Evolutionary conservation across 805 yeast species (phyloP), one percentile per base, ranked within the genome.

Genomic region (Barnettozyma sucrosica): DNA sequence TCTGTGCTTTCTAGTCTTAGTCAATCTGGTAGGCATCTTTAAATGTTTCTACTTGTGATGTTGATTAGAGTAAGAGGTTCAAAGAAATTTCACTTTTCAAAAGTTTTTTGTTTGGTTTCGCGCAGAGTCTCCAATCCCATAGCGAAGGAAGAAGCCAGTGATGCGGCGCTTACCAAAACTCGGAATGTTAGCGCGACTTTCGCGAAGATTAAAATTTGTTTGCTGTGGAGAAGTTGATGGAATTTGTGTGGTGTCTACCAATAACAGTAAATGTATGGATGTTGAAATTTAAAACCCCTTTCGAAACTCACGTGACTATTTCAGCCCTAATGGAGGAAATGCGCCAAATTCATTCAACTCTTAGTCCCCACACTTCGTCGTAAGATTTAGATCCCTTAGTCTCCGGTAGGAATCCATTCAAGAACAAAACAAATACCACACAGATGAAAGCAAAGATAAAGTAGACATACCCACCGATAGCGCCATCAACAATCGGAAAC

Each of bases 1-100:
- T 87, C 99, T 89, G 86, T 89, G 97, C 83, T 93, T 93, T 87
- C 99, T 89, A 79, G 98, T 93, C 79, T 93, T 90, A 71, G 95
- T 86, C 73, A 88, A 84, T 88, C 98, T 89, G 83, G 97, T 87
- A 76, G 98, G 98, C 98, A 90, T 90, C 73, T 72, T 75, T 60
- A 40, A 51, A 54, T 51, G 48, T 42, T 55, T 55, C 59, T 57
- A 57, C 61, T 58, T 43, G 51, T 48, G 53, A 39, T 51, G 49
- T 23, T 26, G 32, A 46, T 18, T 38, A 36, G 20, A 47, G 50
- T 45, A 37, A 38, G 36, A 45, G 44, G 24, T 40, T 44, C 46
- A 50, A 51, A 52, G 53, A 56, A 50, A 50, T 56, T 53, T 52
- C 46, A 50, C 53, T 52, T 55, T 56, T 54, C 54, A 54, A 50